Conservation (phyloP, 1,139 yeast species). For the Geotrichum klebahnii region DNA sequence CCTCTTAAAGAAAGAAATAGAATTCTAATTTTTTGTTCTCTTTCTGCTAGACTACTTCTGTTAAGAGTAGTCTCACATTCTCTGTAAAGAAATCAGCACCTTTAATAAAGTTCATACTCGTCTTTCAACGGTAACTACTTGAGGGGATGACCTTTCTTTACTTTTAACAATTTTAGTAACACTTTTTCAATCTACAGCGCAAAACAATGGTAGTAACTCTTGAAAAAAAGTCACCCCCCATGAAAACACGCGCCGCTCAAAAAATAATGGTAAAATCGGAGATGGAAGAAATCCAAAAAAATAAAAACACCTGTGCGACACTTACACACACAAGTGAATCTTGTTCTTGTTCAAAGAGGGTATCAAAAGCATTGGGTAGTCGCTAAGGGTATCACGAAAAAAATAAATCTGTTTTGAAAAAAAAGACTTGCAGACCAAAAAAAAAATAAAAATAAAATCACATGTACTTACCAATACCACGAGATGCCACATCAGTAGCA, state of each 20-base stretch:
- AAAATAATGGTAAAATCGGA: conserved; percentile 9
- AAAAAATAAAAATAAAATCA: conserved; percentile 14
- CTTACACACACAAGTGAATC: too few species aligned
- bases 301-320: conserved; percentile 1
- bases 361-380: too few species aligned
- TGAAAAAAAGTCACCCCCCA: conserved; percentile 17
- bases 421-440: too few species aligned
- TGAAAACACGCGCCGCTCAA: conserved; percentile 11
- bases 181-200: conserved; percentile 12
- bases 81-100: too few species aligned
- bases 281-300: conserved; percentile 10
- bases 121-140: too few species aligned
- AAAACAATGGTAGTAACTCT: conserved; percentile 9
- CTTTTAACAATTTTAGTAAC: conserved; percentile 11
- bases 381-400: conserved; percentile 10
- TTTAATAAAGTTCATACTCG: too few species aligned
- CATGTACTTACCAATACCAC: conserved; percentile 94
- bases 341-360: too few species aligned
- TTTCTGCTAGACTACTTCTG: too few species aligned
- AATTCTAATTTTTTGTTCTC: too few species aligned
- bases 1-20: too few species aligned
- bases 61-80: too few species aligned
- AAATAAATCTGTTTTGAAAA: too few species aligned
- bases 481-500: conserved; percentile 98
- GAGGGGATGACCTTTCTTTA: conserved; percentile 12